Base-by-base conservation (phyloP, 2,329 filamentous ascomycete genomes). In the Xylaria sp. region DNA sequence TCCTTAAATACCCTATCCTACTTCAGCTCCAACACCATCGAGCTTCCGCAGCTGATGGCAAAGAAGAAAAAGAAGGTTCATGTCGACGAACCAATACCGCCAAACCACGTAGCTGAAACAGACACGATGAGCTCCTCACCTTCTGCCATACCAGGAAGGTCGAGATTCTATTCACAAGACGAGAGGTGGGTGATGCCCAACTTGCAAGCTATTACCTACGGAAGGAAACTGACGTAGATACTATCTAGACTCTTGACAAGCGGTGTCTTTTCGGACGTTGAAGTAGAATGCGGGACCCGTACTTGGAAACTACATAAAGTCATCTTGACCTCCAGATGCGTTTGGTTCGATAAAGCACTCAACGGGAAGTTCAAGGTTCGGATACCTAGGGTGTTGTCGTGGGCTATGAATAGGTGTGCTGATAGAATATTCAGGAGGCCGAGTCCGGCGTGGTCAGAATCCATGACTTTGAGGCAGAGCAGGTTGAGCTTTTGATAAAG, bases 271-370 rank as follows among this genome's bases (percentile, higher is more conserved):
- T 60, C 63, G 20, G 64, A 67, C 24, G 64, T 64, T 11, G 52
- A 38, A 2, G 49, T 67, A 9, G 62, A 49, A 21, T 67, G 64
- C 42, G 56, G 57, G 20, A 52, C 54, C 45, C 44, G 39, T 29
- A 62, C 59, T 20, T 67, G 63, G 64, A 52, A 57, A 4, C 55
- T 66, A 1, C 64, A 67, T 52, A 62, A 60, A 20, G 59, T 58
- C 50, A 67, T 67, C 13, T 53, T 67, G 39, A 63, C 60, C 56
- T 53, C 61, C 11, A 56, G 63, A 22, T 62, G 63, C 55, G 21
- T 45, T n/a, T 66, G 63, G 63, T 67, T 67, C 29, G 44, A 65
- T 9, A 66, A 62, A 52, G 62, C 62, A 8, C 52, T 67, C 16
- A 64, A 48, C 2, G 63, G 63, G 7, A 40, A 44, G 2, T 66